Evolutionary conservation across 371 early-diverging fungal species (phyloP).

Genomic region (Mucor ambiguus): DNA sequence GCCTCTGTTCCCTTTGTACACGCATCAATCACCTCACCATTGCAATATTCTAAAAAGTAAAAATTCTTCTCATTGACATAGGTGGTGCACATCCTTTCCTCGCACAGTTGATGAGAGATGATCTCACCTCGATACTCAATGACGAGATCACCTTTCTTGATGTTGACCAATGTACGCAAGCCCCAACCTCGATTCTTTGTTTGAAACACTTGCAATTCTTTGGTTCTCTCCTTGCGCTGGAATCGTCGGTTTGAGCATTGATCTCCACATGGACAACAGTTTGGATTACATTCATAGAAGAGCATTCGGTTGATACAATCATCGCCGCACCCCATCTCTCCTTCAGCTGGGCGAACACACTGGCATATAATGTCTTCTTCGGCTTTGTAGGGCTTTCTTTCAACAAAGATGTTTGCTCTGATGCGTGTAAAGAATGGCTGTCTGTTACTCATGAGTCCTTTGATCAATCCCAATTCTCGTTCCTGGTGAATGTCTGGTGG

Average conservation of each 20-base stretch:
- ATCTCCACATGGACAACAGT: slow-evolving; percentile 70
- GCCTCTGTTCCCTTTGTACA: slow-evolving; percentile 36
- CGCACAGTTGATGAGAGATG: slow-evolving; percentile 68
- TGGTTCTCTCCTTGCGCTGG: slow-evolving; percentile 56
- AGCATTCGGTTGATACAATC: slow-evolving; percentile 78
- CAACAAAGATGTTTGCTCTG: slow-evolving; percentile 66
- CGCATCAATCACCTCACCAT: slow-evolving; percentile 60
- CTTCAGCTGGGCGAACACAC: slow-evolving; percentile 63
- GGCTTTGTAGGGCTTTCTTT: slow-evolving; percentile 63
- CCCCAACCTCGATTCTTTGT: slow-evolving; percentile 79
- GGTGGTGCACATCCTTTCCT: slow-evolving; percentile 72
- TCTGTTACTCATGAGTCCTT: slow-evolving; percentile 16
- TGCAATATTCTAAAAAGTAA: slow-evolving; percentile 81
- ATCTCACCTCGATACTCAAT: slow-evolving; percentile 92
- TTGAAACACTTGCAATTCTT: slow-evolving; percentile 65
- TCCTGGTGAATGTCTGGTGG: slow-evolving; percentile 57
- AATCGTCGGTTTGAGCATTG: slow-evolving; percentile 80
- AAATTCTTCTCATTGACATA: slow-evolving; percentile 72
- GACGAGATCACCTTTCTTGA: slow-evolving; percentile 68
- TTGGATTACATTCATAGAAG: slow-evolving; percentile 79
- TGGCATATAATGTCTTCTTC: slow-evolving; percentile 56
- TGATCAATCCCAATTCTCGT: slow-evolving; percentile 36
- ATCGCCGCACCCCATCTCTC: slow-evolving; percentile 65
- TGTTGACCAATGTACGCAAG: slow-evolving; percentile 61
- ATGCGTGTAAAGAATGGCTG: slow-evolving; percentile 37